These are phyloP conservation scores for Phialophora macrospora DNA, from an alignment of 2,329 filamentous ascomycete species.

Conservation along the genomic window DNA sequence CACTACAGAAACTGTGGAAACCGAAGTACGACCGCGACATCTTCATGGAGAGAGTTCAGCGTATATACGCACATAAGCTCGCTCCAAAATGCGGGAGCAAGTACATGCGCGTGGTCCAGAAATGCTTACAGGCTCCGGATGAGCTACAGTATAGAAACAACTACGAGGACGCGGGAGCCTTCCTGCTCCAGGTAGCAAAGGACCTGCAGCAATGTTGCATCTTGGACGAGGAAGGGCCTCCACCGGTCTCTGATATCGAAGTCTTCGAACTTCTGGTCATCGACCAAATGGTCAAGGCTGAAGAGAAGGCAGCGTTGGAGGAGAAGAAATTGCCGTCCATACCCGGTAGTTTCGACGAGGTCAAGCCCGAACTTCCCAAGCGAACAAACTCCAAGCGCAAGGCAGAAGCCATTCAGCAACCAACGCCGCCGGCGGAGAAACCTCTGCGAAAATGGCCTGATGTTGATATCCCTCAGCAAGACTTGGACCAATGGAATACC, in stretches of 20 bases:
- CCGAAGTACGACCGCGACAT: slow-evolving; percentile 65
- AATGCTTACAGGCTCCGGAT: slow-evolving; percentile 63
- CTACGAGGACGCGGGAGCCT: slow-evolving; percentile 37
- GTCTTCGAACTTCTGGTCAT: slow-evolving; percentile 38
- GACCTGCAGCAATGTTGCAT: slow-evolving; percentile 38
- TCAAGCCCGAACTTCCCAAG: slow-evolving; percentile 23
- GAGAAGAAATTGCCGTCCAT: slow-evolving; percentile 14
- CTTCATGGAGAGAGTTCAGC: slow-evolving; percentile 68
- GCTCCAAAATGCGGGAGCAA: slow-evolving; percentile 67
- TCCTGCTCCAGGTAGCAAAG: slow-evolving; percentile 38
- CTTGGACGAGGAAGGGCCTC: slow-evolving; percentile 38
- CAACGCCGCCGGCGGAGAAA: slow-evolving; percentile 8
- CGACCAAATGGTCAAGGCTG: slow-evolving; percentile 37
- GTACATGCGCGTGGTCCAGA: slow-evolving; percentile 66
- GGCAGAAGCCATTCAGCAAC: slow-evolving; percentile 26
- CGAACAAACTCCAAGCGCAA: slow-evolving; percentile 31
- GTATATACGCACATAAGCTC: slow-evolving; percentile 65
- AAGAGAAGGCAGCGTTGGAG: slow-evolving; percentile 27
- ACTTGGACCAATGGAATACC: slow-evolving; percentile 64
- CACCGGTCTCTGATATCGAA: slow-evolving; percentile 38
- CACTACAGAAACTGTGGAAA: slow-evolving; percentile 67
- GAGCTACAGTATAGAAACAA: slow-evolving; percentile 36
- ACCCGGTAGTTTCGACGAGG: slow-evolving; percentile 11
- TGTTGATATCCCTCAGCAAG: slow-evolving; percentile 59
- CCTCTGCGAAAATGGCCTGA: slow-evolving; percentile 53